A percentile compares a stretch with the other conserved stretches of the same genome.
Evolutionary conservation across 768 basidiomycete genomes (phyloP).

Genomic region (Panellus pusillus): DNA sequence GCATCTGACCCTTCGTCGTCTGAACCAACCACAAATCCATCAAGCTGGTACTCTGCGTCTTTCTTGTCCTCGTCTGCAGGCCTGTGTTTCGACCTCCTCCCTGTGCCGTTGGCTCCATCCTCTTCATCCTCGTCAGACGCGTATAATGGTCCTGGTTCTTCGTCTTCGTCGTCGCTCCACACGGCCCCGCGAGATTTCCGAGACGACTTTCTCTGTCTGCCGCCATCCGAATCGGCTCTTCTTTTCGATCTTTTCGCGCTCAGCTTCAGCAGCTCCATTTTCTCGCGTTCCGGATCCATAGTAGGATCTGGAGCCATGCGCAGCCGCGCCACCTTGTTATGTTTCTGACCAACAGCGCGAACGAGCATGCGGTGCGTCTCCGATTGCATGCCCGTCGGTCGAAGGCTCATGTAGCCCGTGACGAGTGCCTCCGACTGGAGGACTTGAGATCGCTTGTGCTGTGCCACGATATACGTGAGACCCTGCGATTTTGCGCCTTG

Average conservation of each 20-base stretch:
- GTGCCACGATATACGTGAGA: constrained; percentile 85
- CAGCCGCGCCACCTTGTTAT: constrained; percentile 76
- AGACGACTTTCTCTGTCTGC: constrained; percentile 46
- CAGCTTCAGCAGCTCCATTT: constrained; percentile 63
- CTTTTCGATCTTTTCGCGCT: constrained; percentile 65
- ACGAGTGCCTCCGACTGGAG: constrained; percentile 85
- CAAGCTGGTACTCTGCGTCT: constrained; percentile 74
- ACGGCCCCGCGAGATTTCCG: constrained; percentile 42
- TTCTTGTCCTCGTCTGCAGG: constrained; percentile 44
- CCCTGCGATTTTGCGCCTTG: constrained; percentile 55
- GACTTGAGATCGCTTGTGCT: constrained; percentile 82
- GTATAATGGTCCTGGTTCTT: constrained; percentile 45
- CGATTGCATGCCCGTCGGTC: constrained; percentile 87
- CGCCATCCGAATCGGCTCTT: constrained; percentile 50
- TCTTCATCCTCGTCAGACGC: constrained; percentile 65
- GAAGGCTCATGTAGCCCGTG: constrained; percentile 80
- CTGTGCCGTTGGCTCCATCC: constrained; percentile 32
- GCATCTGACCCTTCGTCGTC: constrained; percentile 58
- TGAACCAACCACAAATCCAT: constrained; percentile 83
- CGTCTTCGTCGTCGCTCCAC: constrained; percentile 73
- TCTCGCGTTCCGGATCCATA: constrained; percentile 74
- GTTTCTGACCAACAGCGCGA: constrained; percentile 81
- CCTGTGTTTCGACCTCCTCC: constrained; percentile 49
- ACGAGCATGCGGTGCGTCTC: constrained; percentile 89
- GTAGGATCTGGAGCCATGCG: constrained; percentile 79